Base-by-base conservation (phyloP, 2,329 filamentous ascomycete genomes). In the Diaporthe helianthi region DNA sequence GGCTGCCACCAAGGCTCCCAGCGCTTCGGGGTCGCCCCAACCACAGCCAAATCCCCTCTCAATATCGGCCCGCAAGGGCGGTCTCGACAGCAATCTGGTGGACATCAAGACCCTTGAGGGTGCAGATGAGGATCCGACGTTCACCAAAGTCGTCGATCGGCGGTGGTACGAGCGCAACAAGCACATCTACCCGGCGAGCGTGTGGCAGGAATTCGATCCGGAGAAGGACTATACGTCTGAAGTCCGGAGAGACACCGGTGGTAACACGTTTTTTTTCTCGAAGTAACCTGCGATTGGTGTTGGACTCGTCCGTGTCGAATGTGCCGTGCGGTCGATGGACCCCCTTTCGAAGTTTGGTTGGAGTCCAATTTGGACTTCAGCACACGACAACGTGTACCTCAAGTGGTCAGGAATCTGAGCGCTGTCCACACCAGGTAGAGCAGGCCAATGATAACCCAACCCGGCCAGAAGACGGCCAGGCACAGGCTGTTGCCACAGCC, bases 121-220 rank as follows among this genome's bases (percentile, higher is more conserved):
- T 17, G 89, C 85, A 31, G 80, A 85, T 49, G 92, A 96, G 71
- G 94, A 98, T 74, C 90, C 94, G 0, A 87, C 87, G 3, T 81
- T 92, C 72, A 98, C 95, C 3, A 98, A 98, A 78, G 94, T 99
- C 4, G 95, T 99, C 4, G 95, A 99, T 82, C 87, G 96, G 71
- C 85, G 96, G 71, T 99, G 96, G 96, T 99, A 98, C 79, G 94
- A 98, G 83, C 89, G 90, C 76, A 98, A 98, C 79, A 99, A 98
- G 81, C 96, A 99, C 80, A 98, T 99, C 69, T 99, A 95, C 78
- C 96, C 96, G 0, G 95, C 95, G 24, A 98, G 93, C 78, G 87
- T 95, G 55, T 99, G 96, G 96, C 93, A 94, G 75, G 92, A 97
- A 72, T 99, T 97, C 78, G 94, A 97, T 73, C 92, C 94, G 0